Evolutionary conservation across 441 rosid species (phyloP).

Genomic region (Isatis lusitanica): DNA sequence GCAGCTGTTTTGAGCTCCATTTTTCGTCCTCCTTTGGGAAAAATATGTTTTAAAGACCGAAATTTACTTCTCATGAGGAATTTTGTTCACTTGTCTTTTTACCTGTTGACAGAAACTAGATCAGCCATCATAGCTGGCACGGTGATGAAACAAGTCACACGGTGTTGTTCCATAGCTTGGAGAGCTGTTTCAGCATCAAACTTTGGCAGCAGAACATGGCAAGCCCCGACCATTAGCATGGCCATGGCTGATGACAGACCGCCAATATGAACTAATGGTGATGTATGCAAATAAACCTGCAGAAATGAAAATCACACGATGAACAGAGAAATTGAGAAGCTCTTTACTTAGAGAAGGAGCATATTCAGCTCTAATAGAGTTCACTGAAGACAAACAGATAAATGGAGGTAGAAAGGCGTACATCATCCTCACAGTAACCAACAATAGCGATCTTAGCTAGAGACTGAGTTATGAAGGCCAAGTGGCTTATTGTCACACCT

Average conservation of each 20-base stretch:
- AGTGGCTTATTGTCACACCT: slow-evolving; percentile 76
- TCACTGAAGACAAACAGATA: slow-evolving; percentile 3
- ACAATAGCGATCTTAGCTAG: slow-evolving; percentile 78
- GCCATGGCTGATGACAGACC: slow-evolving; percentile 88
- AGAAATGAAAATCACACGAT: neutral
- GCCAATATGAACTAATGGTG: slow-evolving; percentile 86
- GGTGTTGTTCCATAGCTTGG: slow-evolving; percentile 50
- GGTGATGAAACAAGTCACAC: slow-evolving; percentile 73
- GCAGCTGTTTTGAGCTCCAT: slow-evolving; percentile 41
- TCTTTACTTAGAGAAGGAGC: neutral
- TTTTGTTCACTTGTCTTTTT: slow-evolving; percentile 12
- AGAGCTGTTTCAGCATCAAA: slow-evolving; percentile 61
- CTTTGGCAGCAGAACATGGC: slow-evolving; percentile 76
- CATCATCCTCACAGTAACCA: slow-evolving; percentile 83
- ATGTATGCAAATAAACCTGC: slow-evolving; percentile 87
- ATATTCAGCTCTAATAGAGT: neutral
- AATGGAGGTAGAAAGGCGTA: slow-evolving; percentile 42
- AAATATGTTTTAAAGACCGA: neutral
- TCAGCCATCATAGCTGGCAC: slow-evolving; percentile 85
- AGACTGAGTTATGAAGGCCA: slow-evolving; percentile 76
- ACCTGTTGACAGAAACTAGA: slow-evolving; percentile 57
- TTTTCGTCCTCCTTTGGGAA: slow-evolving; percentile 35
- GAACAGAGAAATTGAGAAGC: neutral
- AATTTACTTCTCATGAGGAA: neutral
- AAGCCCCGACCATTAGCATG: slow-evolving; percentile 86